A percentile compares a stretch with the other conserved stretches of the same genome.
These are phyloP conservation scores for Candolleomyces aberdarensis DNA, from an alignment of 768 basidiomycete species.

Conservation along the genomic window DNA sequence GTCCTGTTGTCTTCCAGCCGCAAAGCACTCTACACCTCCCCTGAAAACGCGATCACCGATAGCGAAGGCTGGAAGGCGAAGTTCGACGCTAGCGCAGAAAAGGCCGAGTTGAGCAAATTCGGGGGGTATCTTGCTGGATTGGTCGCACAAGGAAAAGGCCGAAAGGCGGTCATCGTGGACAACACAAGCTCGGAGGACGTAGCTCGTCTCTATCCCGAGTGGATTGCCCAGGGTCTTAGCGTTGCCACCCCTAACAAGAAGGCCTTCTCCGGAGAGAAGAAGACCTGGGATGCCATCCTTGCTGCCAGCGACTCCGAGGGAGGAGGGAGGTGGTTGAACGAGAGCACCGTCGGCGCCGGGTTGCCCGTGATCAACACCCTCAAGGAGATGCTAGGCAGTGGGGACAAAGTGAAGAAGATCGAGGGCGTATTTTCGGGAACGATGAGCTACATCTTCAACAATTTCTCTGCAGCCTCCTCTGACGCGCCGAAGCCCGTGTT, in stretches of 20 bases:
- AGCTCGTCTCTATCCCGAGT: conserved; percentile 76
- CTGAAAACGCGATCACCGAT: conserved; percentile 38
- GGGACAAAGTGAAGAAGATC: conserved; percentile 89
- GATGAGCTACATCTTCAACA: conserved; percentile 98
- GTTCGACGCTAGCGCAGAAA: conserved; percentile 38
- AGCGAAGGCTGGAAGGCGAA: conserved; percentile 34
- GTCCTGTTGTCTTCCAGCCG: conserved; percentile 70
- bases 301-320: conserved; percentile 47
- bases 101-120: conserved; percentile 46
- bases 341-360: conserved; percentile 95
- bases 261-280: conserved; percentile 74
- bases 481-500: conserved; percentile 63
- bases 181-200: conserved; percentile 87
- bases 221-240: conserved; percentile 74
- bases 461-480: conserved; percentile 72
- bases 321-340: conserved; percentile 73
- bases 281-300: conserved; percentile 68
- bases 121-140: conserved; percentile 45
- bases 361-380: conserved; percentile 89
- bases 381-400: conserved; percentile 88
- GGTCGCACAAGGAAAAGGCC: conserved; percentile 36
- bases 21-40: conserved; percentile 50
- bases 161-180: conserved; percentile 73
- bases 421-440: conserved; percentile 99
- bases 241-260: conserved; percentile 99